Percentiles rank a stretch among this genome's conserved stretches.
Evolutionary conservation across 371 early-diverging fungal species (phyloP).

Genomic region (Coemansia sp.): DNA sequence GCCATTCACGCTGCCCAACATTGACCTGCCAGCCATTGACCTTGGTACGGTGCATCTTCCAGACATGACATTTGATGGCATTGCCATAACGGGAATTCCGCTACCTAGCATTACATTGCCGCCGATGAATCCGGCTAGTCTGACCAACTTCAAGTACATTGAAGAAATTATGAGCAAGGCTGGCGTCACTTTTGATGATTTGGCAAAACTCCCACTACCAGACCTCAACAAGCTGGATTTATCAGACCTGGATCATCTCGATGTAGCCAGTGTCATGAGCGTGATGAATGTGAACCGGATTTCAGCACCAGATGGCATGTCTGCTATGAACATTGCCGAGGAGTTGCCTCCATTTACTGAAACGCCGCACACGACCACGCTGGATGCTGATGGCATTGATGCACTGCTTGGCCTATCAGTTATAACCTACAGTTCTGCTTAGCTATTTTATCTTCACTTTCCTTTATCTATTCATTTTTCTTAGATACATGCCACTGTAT

Average conservation of each 20-base stretch:
- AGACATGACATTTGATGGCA: conserved; percentile 41
- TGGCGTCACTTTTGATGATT: conserved; percentile 34
- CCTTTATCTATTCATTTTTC: neutral
- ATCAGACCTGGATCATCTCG: conserved; percentile 14
- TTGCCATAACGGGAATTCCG: conserved; percentile 32
- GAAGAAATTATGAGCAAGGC: conserved; percentile 35
- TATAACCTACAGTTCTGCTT: conserved; percentile 11
- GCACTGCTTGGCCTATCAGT: conserved; percentile 31
- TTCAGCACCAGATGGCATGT: conserved; percentile 8
- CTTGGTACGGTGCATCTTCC: conserved; percentile 43
- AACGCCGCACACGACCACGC: conserved; percentile 31
- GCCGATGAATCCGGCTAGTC: conserved; percentile 37
- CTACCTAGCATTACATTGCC: conserved; percentile 40
- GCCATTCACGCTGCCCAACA: conserved; percentile 37
- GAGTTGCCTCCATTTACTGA: neutral
- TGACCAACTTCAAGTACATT: conserved; percentile 39
- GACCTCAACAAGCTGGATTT: conserved; percentile 31
- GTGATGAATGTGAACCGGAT: conserved; percentile 27
- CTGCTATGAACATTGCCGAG: conserved; percentile 10
- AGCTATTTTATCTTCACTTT: neutral
- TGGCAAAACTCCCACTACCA: conserved; percentile 41
- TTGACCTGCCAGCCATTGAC: conserved; percentile 31
- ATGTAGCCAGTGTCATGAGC: conserved; percentile 21
- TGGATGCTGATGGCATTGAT: conserved; percentile 34
- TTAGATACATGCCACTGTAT: no score